These are phyloP conservation scores for Penicillium flavigenum DNA, from an alignment of 495 filamentous ascomycete genomes.

Conservation along the genomic window DNA sequence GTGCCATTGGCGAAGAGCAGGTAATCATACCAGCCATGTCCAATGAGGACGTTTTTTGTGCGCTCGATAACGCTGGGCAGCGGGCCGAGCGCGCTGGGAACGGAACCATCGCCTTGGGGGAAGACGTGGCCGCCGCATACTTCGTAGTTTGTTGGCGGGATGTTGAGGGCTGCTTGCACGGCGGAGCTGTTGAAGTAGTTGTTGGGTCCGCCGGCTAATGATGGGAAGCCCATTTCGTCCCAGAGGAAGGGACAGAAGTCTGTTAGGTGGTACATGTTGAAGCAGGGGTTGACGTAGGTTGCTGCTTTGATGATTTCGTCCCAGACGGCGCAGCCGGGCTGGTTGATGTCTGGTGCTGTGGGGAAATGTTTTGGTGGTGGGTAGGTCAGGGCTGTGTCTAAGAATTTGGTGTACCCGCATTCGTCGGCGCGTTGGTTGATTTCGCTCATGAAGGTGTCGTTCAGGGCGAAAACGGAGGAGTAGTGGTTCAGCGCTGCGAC, in stretches of 20 bases:
- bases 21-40: conserved; percentile 59
- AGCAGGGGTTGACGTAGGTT: conserved; percentile 69
- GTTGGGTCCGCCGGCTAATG: conserved; percentile 52
- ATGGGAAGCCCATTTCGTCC: conserved; percentile 74
- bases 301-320: conserved; percentile 57
- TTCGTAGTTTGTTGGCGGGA: conserved; percentile 59
- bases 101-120: conserved; percentile 47
- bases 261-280: conserved; percentile 73
- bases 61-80: conserved; percentile 72
- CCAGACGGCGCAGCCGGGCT: conserved; percentile 56
- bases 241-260: conserved; percentile 72
- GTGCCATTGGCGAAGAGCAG: conserved; percentile 65
- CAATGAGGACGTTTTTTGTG: conserved; percentile 67
- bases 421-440: conserved; percentile 54
- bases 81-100: conserved; percentile 48
- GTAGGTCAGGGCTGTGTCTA: conserved; percentile 61
- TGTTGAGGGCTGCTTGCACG: conserved; percentile 73
- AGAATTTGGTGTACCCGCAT: conserved; percentile 66
- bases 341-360: conserved; percentile 23
- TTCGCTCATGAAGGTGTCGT: conserved; percentile 60
- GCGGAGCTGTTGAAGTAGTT: conserved; percentile 79
- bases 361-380: conserved; percentile 65
- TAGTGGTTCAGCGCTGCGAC: conserved; percentile 65
- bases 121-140: conserved; percentile 62
- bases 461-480: conserved; percentile 59